Percentiles rank a stretch among this genome's conserved stretches.
Conservation (phyloP, 176 grass and related monocot species). For the Tillandsia leiboldiana region DNA sequence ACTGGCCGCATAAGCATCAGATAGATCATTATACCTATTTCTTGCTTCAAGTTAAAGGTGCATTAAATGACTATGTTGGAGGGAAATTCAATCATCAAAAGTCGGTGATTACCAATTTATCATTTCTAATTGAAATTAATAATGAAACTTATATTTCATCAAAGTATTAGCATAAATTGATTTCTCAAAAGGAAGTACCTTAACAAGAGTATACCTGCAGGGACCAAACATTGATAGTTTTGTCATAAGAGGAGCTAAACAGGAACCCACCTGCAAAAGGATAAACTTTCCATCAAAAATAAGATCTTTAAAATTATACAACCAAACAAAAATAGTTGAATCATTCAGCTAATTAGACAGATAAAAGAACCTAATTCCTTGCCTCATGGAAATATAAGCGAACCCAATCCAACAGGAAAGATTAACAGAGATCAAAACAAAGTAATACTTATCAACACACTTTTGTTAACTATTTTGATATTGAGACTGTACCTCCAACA, state of each 20-base stretch:
- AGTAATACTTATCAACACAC: not conserved
- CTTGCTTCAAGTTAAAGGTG: no score
- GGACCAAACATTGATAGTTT: constrained; percentile 94
- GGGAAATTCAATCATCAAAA: not conserved
- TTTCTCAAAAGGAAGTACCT: not conserved
- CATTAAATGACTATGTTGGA: no score
- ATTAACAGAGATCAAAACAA: not conserved
- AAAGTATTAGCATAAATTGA: not conserved
- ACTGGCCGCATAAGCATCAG: no score
- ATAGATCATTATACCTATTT: no score
- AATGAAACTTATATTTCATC: not conserved
- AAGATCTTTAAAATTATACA: constrained; percentile 7
- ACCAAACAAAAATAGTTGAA: not conserved
- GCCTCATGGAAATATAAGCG: not conserved
- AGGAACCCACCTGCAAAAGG: constrained; percentile 56
- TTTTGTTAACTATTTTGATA: not conserved
- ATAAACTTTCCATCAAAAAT: constrained; percentile 14
- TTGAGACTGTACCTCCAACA: constrained; percentile 56
- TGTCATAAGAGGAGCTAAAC: constrained; percentile 98
- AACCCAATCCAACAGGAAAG: not conserved
- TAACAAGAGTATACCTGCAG: constrained; percentile 45
- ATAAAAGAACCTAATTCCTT: no score
- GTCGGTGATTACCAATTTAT: not conserved
- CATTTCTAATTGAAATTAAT: not conserved
- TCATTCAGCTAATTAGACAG: not conserved